Evolutionary conservation across 2,329 filamentous ascomycete genomes (phyloP).

Genomic region (Colletotrichum sp.): DNA sequence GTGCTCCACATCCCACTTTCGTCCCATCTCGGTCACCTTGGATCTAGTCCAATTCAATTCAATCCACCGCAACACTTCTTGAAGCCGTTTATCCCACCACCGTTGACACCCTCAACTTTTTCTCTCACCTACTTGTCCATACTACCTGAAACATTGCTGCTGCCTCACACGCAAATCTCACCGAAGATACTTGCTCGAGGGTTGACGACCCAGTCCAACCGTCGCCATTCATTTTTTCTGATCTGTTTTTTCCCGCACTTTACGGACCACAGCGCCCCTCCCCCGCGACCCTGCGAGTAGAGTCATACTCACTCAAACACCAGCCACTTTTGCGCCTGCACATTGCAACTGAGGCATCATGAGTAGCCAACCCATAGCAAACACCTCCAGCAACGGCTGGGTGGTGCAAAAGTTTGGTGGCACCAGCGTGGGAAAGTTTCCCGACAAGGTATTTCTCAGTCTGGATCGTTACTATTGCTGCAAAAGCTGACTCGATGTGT

Average conservation of each 20-base stretch:
- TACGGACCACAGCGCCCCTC: slow-evolving; percentile 3
- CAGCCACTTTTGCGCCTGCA: background rate
- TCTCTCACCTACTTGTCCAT: background rate
- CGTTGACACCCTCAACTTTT: background rate
- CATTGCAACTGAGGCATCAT: slow-evolving; percentile 9
- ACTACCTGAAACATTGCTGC: background rate
- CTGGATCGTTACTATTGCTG: slow-evolving; percentile 14
- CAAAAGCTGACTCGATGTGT: slow-evolving; percentile 32
- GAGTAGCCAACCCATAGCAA: slow-evolving; percentile 26
- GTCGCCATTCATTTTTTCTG: slow-evolving; percentile 3
- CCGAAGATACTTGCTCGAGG: background rate
- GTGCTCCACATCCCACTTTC: slow-evolving; percentile 19
- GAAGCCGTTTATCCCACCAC: background rate
- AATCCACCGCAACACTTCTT: background rate
- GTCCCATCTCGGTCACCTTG: slow-evolving; percentile 8
- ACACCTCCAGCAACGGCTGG: slow-evolving; percentile 63
- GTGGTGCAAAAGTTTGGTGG: slow-evolving; percentile 95
- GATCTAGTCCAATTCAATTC: background rate
- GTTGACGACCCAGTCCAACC: slow-evolving; percentile 6
- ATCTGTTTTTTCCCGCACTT: slow-evolving; percentile 2
- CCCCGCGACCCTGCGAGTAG: background rate
- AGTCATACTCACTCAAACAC: slow-evolving; percentile 5
- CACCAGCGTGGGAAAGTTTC: slow-evolving; percentile 94
- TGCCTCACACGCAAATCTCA: background rate
- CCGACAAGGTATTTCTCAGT: slow-evolving; percentile 61